Evolutionary conservation across 441 rosid genomes (phyloP).

Genomic region (Euphorbia schlechtendalii): DNA sequence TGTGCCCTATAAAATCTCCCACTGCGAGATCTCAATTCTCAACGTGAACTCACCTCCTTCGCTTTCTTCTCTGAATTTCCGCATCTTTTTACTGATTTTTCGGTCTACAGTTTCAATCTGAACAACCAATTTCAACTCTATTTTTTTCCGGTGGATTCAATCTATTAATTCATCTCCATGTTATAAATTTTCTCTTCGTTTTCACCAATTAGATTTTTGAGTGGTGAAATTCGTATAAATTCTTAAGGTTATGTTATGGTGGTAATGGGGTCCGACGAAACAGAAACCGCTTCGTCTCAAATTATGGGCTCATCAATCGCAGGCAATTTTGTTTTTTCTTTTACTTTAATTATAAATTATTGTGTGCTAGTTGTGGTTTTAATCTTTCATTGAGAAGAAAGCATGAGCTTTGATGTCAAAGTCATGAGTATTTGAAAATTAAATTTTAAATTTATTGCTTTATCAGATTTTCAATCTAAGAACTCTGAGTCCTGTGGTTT

Average conservation of each 20-base stretch:
- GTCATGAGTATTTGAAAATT: too few relatives aligned
- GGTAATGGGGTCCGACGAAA: slow-evolving; percentile 39
- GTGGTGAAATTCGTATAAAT: too few relatives aligned
- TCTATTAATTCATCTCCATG: not conserved
- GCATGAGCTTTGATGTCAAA: too few relatives aligned
- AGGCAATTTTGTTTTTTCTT: too few relatives aligned
- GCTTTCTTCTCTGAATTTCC: not conserved
- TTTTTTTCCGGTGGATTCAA: not conserved
- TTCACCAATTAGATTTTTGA: not conserved
- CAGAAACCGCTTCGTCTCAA: slow-evolving; percentile 36
- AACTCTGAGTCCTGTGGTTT: too few relatives aligned
- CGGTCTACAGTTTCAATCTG: not conserved
- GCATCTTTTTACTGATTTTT: not conserved
- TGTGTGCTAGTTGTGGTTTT: too few relatives aligned
- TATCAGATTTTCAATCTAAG: too few relatives aligned
- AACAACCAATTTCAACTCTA: not conserved
- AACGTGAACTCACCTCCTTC: not conserved
- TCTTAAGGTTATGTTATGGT: slow-evolving; percentile 19
- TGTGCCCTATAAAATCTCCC: slow-evolving; percentile 2
- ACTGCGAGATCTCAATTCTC: slow-evolving; percentile 13
- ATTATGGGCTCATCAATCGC: slow-evolving; percentile 26
- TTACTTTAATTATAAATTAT: too few relatives aligned
- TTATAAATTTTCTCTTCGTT: not conserved
- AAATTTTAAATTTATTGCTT: too few relatives aligned
- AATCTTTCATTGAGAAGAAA: too few relatives aligned